Evolutionary conservation across 495 filamentous ascomycete species (phyloP).

Genomic region (Chaetomidium leptoderma): DNA sequence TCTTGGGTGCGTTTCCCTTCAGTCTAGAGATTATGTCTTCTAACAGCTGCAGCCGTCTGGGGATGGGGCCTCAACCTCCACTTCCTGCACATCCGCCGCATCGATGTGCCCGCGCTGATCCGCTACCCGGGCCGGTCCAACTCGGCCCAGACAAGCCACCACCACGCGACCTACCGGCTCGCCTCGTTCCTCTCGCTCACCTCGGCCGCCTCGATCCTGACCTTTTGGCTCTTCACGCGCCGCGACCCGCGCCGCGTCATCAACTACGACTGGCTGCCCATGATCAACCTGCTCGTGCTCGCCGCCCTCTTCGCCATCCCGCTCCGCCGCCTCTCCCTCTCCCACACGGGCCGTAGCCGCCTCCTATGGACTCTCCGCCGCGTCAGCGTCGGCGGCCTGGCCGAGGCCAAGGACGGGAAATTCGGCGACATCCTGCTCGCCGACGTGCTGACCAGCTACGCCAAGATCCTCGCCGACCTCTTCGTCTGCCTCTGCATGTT

Average conservation of each 20-base stretch:
- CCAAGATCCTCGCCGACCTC: constrained; percentile 86
- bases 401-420: constrained; percentile 73
- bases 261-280: constrained; percentile 73
- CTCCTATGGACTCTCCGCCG: constrained; percentile 69
- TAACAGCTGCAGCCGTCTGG: constrained; percentile 65
- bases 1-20: constrained; percentile 59
- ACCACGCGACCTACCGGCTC: constrained; percentile 77
- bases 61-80: constrained; percentile 86
- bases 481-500: constrained; percentile 90
- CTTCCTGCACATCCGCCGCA: constrained; percentile 65
- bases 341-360: constrained; percentile 66
- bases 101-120: constrained; percentile 77
- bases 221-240: constrained; percentile 79
- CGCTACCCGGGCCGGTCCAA: constrained; percentile 68
- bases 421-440: constrained; percentile 94
- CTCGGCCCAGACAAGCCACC: constrained; percentile 62
- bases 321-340: constrained; percentile 55
- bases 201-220: constrained; percentile 60
- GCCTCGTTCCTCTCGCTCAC: constrained; percentile 69
- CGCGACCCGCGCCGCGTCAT: constrained; percentile 63
- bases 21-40: background rate
- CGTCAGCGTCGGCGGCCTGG: constrained; percentile 73
- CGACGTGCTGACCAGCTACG: constrained; percentile 90
- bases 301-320: constrained; percentile 67
- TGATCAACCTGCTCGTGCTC: constrained; percentile 69